Evolutionary conservation across 352 stramenopile genomes (phyloP).

Genomic region (Aphanomyces astaci): DNA sequence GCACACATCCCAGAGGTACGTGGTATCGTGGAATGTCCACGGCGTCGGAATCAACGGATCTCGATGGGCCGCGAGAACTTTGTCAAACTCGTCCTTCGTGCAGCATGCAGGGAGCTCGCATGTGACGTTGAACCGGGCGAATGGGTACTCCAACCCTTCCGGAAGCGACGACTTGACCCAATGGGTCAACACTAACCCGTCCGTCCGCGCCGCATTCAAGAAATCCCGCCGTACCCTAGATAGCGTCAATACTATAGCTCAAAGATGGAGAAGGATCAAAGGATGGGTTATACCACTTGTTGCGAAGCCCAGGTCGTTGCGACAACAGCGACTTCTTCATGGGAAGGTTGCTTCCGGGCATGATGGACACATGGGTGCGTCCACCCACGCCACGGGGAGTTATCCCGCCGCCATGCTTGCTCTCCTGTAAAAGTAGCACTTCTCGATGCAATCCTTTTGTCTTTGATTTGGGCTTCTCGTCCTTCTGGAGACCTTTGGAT

Average conservation of each 20-base stretch:
- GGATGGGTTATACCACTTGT: slow-evolving; percentile 53
- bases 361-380: slow-evolving; percentile 20
- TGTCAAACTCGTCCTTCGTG: slow-evolving; percentile 47
- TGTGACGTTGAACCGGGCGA: slow-evolving; percentile 58
- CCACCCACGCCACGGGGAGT: neutral
- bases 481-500: slow-evolving; percentile 23
- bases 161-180: slow-evolving; percentile 51
- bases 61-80: slow-evolving; percentile 30
- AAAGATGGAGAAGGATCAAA: no score
- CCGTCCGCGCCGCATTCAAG: slow-evolving; percentile 42
- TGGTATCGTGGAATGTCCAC: slow-evolving; percentile 60
- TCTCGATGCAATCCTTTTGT: slow-evolving; percentile 22
- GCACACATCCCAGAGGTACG: slow-evolving; percentile 45
- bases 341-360: slow-evolving; percentile 32
- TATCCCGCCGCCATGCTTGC: slow-evolving; percentile 3
- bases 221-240: slow-evolving; percentile 54
- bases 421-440: slow-evolving; percentile 22
- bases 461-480: slow-evolving; percentile 51
- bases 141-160: slow-evolving; percentile 53
- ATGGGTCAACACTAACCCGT: slow-evolving; percentile 45
- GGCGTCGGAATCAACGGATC: slow-evolving; percentile 39
- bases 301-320: slow-evolving; percentile 31
- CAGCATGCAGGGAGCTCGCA: slow-evolving; percentile 38
- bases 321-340: slow-evolving; percentile 54
- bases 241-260: no score